A percentile compares a stretch with the other conserved stretches of the same genome.
Evolutionary conservation across 2,329 filamentous ascomycete genomes (phyloP).

Genomic region (Sporothrix protearum): DNA sequence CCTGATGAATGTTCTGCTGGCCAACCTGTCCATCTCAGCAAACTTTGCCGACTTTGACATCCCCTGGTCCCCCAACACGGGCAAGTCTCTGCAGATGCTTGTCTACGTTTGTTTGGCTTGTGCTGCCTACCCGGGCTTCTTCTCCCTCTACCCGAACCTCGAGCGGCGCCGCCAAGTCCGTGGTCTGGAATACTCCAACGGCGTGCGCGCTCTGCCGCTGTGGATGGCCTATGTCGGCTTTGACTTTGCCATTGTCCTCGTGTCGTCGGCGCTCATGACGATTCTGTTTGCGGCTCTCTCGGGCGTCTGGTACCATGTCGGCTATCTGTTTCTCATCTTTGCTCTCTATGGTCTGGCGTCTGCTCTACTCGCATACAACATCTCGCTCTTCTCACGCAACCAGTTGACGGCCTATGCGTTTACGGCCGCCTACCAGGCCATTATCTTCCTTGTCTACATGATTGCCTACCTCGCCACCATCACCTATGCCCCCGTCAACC

Average conservation of each 20-base stretch:
- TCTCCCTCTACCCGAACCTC: slow-evolving; percentile 81
- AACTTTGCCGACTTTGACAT: slow-evolving; percentile 72
- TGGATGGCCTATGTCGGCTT: slow-evolving; percentile 82
- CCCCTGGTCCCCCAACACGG: slow-evolving; percentile 65
- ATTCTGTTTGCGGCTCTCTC: slow-evolving; percentile 66
- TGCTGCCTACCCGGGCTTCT: slow-evolving; percentile 77
- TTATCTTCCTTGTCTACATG: slow-evolving; percentile 68
- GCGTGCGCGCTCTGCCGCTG: slow-evolving; percentile 73
- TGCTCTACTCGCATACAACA: slow-evolving; percentile 71
- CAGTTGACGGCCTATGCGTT: slow-evolving; percentile 84
- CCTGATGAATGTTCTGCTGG: slow-evolving; percentile 61
- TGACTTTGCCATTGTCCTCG: slow-evolving; percentile 71
- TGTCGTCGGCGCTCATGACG: slow-evolving; percentile 62
- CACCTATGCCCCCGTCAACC: slow-evolving; percentile 68
- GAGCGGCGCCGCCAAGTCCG: slow-evolving; percentile 77
- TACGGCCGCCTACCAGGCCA: slow-evolving; percentile 70
- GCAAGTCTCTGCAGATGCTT: slow-evolving; percentile 72
- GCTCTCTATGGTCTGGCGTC: slow-evolving; percentile 77
- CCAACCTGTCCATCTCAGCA: slow-evolving; percentile 65
- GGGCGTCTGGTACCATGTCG: slow-evolving; percentile 69
- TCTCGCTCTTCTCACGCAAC: slow-evolving; percentile 74
- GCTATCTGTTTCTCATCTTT: slow-evolving; percentile 78
- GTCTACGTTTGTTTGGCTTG: slow-evolving; percentile 79
- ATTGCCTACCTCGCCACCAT: slow-evolving; percentile 68
- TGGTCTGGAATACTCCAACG: slow-evolving; percentile 86